phyloP scores from a whole-genome alignment of 2,329 filamentous ascomycete species.

The Aureobasidium sp. region DNA sequence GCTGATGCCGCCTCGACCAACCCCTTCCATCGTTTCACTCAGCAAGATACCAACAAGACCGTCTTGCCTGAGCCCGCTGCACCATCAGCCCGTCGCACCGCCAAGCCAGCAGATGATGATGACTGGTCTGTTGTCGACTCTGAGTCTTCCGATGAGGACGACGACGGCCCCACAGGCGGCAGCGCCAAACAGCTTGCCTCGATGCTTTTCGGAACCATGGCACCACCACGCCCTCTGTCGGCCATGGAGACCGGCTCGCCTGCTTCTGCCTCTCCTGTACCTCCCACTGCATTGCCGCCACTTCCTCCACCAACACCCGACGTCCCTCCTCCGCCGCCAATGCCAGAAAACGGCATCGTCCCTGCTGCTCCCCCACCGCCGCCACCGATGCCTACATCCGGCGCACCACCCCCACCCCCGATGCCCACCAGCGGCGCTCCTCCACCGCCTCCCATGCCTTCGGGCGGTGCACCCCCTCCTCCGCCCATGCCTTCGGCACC shows the following conservation, averaged over 20 bases:
- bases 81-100: conserved; percentile 45
- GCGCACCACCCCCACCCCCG: conserved; percentile 40
- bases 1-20: conserved; percentile 64
- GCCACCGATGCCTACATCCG: conserved; percentile 40
- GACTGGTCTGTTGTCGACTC: conserved; percentile 77
- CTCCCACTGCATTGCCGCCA: conserved; percentile 29
- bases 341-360: conserved; percentile 23
- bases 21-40: conserved; percentile 83
- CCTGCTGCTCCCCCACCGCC: conserved; percentile 33
- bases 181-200: conserved; percentile 88
- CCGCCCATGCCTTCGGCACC: conserved; percentile 37
- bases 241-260: conserved; percentile 55
- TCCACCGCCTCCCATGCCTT: conserved; percentile 29
- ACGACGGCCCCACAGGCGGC: conserved; percentile 70
- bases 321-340: conserved; percentile 28
- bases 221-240: conserved; percentile 78
- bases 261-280: conserved; percentile 34
- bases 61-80: conserved; percentile 44
- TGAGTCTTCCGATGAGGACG: conserved; percentile 66
- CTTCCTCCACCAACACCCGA: conserved; percentile 40
- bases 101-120: conserved; percentile 54
- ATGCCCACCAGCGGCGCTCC: conserved; percentile 28
- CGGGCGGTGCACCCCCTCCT: conserved; percentile 41
- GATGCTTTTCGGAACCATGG: conserved; percentile 96
- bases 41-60: conserved; percentile 47